Base-by-base conservation (phyloP, 352 stramenopile species). In the Pythium sp. region DNA sequence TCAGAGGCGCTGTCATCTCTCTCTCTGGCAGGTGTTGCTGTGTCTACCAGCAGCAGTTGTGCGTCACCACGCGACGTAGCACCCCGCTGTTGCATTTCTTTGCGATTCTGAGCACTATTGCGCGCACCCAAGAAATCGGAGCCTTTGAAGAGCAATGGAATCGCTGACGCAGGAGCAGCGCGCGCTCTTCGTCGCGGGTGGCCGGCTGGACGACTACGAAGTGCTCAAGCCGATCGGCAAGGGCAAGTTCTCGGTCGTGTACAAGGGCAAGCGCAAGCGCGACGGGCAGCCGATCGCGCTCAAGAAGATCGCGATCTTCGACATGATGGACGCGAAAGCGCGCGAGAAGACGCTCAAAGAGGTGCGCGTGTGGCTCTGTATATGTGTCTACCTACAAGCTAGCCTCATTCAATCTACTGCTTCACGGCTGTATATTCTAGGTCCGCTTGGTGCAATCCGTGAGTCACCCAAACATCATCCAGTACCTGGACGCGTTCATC, bases 271-370 rank as follows among this genome's bases (percentile, higher is more conserved):
- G 60, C 80, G 84, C n/a, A 79, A 72, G 22, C 51, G 68, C 20
- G 88, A 98, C 63, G 85, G 62, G 6, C 77, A 88, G 67, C 64
- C 81, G 1, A 92, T 98, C 20, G 95, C 95, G 47, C 82, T 98
- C 60, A 98, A 98, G 82, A 94, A 97, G 71, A 97, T 98, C 67
- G 81, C 79, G 53, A 95, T 98, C 65, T 97, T 96, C 71, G 83
- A 94, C 76, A 74, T 91, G 51, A 97, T 98, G 87, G 93, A 97
- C 74, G 69, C 84, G n/a, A 90, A 90, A 62, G 78, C 89, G 49
- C 80, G 92, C 38, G 88, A 96, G 63, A 98, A 98, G 81, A 97
- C 89, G 61, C 75, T 98, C 22, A 97, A 94, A 58, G 84, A 95
- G 76, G 82, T 80, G 61, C 54, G 68, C 36, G 22, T 8, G 38